These are phyloP conservation scores for Prunus yedoensis DNA, from an alignment of 331 rosid species.

Conservation along the genomic window DNA sequence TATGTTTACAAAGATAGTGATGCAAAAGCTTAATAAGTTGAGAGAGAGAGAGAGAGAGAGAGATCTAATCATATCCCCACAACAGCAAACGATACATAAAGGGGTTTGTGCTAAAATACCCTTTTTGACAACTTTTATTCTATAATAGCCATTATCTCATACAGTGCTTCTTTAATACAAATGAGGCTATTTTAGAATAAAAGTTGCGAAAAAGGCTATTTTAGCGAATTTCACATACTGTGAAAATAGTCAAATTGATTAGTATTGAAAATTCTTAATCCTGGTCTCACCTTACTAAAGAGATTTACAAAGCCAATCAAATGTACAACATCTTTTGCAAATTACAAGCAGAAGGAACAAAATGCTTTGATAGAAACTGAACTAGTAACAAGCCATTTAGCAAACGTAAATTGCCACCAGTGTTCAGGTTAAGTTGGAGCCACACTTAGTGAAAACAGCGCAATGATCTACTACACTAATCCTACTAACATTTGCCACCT, in stretches of 20 bases:
- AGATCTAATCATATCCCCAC: too few relatives aligned
- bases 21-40: too few relatives aligned
- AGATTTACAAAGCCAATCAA: neutral
- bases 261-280: neutral
- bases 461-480: neutral
- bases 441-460: neutral
- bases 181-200: too few relatives aligned
- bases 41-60: too few relatives aligned
- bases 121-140: too few relatives aligned
- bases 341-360: neutral
- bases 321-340: neutral
- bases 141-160: too few relatives aligned
- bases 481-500: neutral
- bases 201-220: too few relatives aligned
- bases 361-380: neutral
- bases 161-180: too few relatives aligned
- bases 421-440: neutral
- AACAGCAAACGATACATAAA: too few relatives aligned
- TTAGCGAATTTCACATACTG: too few relatives aligned
- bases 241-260: neutral
- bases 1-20: too few relatives aligned
- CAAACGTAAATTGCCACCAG: neutral
- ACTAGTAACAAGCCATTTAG: neutral
- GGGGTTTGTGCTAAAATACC: too few relatives aligned
- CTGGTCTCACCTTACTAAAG: neutral